These are phyloP conservation scores for Phytopythium ostracodes DNA, from an alignment of 352 stramenopile genomes.

Conservation along the genomic window DNA sequence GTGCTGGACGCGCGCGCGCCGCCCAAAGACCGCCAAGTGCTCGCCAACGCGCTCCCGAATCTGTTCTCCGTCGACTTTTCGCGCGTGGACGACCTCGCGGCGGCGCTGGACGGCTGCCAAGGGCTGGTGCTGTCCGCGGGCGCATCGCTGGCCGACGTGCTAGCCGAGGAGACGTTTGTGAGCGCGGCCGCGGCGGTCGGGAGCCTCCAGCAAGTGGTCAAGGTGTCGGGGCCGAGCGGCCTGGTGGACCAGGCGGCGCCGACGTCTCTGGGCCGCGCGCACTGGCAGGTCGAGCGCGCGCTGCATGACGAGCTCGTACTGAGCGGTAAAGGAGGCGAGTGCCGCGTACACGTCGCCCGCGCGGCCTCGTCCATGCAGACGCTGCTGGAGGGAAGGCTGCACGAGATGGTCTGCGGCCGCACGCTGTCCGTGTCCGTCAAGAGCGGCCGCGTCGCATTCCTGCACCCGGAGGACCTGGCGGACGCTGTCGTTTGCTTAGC, in stretches of 20 bases:
- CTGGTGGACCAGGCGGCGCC: conserved; percentile 29
- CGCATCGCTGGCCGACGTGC: background rate
- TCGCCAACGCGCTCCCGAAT: conserved; percentile 4
- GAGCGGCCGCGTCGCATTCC: conserved; percentile 46
- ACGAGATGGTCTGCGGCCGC: conserved; percentile 58
- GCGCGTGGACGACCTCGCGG: conserved; percentile 31
- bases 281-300: conserved; percentile 44
- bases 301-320: conserved; percentile 14
- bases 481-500: conserved; percentile 34
- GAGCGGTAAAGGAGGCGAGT: conserved; percentile 7
- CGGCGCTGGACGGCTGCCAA: conserved; percentile 39
- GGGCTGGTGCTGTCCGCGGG: conserved; percentile 37
- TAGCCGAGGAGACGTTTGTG: conserved; percentile 18
- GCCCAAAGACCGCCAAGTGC: background rate
- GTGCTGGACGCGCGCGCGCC: background rate
- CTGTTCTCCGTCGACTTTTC: conserved; percentile 37
- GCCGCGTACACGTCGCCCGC: conserved; percentile 29
- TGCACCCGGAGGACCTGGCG: conserved; percentile 55
- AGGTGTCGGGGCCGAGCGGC: conserved; percentile 51
- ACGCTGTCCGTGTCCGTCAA: conserved; percentile 66
- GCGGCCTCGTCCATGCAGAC: conserved; percentile 53
- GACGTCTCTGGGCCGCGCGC: conserved; percentile 31
- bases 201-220: conserved; percentile 35
- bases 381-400: conserved; percentile 42
- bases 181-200: conserved; percentile 11